Evolutionary conservation across 257 asterid genomes (phyloP), one percentile per base, ranked within the genome.

Genomic region (Penstemon eatonii): DNA sequence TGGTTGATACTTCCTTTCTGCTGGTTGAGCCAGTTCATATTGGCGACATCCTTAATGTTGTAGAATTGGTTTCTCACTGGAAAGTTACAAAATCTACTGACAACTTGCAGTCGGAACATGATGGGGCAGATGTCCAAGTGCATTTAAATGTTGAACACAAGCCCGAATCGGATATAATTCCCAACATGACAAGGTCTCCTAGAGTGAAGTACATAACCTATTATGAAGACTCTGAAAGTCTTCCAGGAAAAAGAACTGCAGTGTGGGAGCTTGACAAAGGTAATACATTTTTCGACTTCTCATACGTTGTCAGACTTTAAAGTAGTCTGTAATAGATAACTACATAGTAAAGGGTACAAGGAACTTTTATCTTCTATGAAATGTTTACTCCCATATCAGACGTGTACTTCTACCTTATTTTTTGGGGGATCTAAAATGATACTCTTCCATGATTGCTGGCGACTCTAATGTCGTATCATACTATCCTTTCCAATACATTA

Each of bases 211-310:
- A 93, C 86, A 93, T 93, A 66, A 93, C 99, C 67, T 93, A 93
- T 79, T 93, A 85, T 63, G 99, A 93, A 87, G 99, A 93, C 77
- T 83, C 97, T 75, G 96, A 88, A 80, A 90, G 96, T 80, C 87
- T 82, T 75, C 96, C 89, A 13, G 99, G 96, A 80, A 86, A 82
- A 81, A 89, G 97, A 78, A 93, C 99, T 55, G 96, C 99, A 67
- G 96, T 93, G 69, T 93, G 99, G 99, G 99, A 93, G 83, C 83
- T 93, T 80, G 99, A 93, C 80, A 91, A 93, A 86, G 86, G 99
- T 91, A 83, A 83, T 71, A 69, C 74, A 79, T 60, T 82, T 73
- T 71, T 69, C 63, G 72, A 15, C 52, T 60, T 65, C 55, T 67
- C 76, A 63, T 65, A 63, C 55, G 67, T 66, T 38, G 62, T 54